phyloP scores from a whole-genome alignment of 768 basidiomycete genomes.

The Psilocybe sp. region DNA sequence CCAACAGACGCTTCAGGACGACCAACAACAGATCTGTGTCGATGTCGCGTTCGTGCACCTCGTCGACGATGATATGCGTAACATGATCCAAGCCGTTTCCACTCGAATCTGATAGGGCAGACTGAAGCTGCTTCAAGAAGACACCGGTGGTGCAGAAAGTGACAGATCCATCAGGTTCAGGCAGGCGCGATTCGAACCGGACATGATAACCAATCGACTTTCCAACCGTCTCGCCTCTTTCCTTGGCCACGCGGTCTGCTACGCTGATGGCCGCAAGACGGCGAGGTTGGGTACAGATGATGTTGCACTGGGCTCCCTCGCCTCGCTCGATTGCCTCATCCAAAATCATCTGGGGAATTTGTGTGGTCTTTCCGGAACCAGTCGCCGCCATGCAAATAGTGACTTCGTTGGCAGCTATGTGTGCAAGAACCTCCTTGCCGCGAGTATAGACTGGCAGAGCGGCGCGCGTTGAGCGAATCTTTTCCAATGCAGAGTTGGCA shows the following conservation, averaged over 20 bases:
- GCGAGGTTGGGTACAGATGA: slow-evolving; percentile 92
- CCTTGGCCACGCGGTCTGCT: slow-evolving; percentile 86
- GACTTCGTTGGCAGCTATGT: slow-evolving; percentile 76
- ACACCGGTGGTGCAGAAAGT: slow-evolving; percentile 94
- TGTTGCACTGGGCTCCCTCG: slow-evolving; percentile 83
- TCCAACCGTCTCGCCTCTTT: slow-evolving; percentile 75
- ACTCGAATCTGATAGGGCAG: slow-evolving; percentile 50
- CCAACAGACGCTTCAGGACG: slow-evolving; percentile 80
- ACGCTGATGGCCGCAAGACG: slow-evolving; percentile 90
- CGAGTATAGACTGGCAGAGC: slow-evolving; percentile 75
- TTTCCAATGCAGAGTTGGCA: slow-evolving; percentile 52
- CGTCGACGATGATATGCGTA: slow-evolving; percentile 91
- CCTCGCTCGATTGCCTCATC: slow-evolving; percentile 77
- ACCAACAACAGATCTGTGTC: slow-evolving; percentile 90
- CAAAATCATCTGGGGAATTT: slow-evolving; percentile 89
- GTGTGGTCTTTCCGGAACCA: slow-evolving; percentile 92
- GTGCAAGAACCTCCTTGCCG: slow-evolving; percentile 61
- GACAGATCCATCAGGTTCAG: slow-evolving; percentile 78
- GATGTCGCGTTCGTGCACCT: slow-evolving; percentile 94
- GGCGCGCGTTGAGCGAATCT: slow-evolving; percentile 65
- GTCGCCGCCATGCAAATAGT: slow-evolving; percentile 89
- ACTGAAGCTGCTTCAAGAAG: slow-evolving; percentile 84
- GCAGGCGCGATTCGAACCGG: slow-evolving; percentile 80
- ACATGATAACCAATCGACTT: slow-evolving; percentile 86
- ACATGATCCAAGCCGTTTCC: slow-evolving; percentile 62